Evolutionary conservation across 2,329 filamentous ascomycete species (phyloP).

Genomic region (Hypocrella siamensis): DNA sequence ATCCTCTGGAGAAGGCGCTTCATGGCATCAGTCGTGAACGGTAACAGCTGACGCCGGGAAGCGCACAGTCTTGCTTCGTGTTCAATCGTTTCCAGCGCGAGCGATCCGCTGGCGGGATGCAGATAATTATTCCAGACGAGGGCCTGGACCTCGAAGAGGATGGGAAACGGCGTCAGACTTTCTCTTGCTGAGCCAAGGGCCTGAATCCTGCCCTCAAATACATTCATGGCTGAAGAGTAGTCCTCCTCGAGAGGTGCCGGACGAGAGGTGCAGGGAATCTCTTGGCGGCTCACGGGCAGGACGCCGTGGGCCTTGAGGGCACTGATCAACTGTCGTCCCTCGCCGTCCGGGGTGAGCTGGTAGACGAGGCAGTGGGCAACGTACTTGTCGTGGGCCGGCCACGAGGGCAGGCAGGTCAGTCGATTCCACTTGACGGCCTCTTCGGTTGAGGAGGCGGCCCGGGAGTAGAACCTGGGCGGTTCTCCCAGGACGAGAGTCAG

Average conservation of each 20-base stretch:
- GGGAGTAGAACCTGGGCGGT: conserved; percentile 32
- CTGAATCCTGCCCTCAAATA: conserved; percentile 16
- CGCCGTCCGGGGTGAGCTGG: conserved; percentile 6
- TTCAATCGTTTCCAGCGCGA: conserved; percentile 28
- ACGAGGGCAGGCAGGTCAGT: conserved; percentile 11
- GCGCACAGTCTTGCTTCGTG: conserved; percentile 12
- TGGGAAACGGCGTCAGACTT: conserved; percentile 27
- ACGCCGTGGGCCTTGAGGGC: conserved; percentile 10
- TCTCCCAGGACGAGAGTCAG: conserved; percentile 35
- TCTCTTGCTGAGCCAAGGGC: conserved; percentile 7
- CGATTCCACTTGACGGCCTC: conserved; percentile 11
- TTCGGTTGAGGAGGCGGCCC: conserved; percentile 1
- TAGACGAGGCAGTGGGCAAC: conserved; percentile 30
- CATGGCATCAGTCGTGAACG: conserved; percentile 37
- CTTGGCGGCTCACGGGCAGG: conserved; percentile 10
- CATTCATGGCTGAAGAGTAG: conserved; percentile 10
- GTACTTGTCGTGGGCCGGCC: conserved; percentile 15
- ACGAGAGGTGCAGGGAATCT: conserved; percentile 7
- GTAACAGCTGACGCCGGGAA: conserved; percentile 10
- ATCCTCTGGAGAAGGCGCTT: conserved; percentile 35
- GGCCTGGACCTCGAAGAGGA: conserved; percentile 47
- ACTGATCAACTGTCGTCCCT: conserved; percentile 6
- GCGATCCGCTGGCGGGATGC: conserved; percentile 32
- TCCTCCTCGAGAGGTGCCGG: conserved; percentile 6
- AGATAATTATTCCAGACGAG: conserved; percentile 49